These are phyloP conservation scores for Tolypocladium ophioglossoides DNA, from an alignment of 2,329 filamentous ascomycete genomes.

Conservation along the genomic window DNA sequence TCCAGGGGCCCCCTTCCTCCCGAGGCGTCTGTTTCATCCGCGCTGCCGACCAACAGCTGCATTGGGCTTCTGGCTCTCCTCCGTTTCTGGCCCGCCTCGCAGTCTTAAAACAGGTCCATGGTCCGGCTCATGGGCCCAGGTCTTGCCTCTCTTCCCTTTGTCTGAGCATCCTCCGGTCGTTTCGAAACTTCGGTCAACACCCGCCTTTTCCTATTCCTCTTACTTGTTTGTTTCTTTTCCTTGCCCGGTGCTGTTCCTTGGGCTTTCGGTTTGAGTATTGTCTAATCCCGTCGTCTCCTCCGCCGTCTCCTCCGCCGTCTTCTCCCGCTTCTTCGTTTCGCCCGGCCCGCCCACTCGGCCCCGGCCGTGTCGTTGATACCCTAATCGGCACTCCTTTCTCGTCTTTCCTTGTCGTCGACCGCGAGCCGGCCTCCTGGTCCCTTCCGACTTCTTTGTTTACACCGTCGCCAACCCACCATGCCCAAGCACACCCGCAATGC, in stretches of 20 bases:
- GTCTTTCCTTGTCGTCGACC: constrained; percentile 3
- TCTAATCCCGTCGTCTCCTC: neutral
- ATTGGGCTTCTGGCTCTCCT: constrained; percentile 4
- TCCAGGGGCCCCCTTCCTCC: too few relatives aligned
- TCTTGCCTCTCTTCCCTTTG: constrained; percentile 11
- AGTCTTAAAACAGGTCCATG: constrained; percentile 9
- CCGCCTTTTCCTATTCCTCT: neutral
- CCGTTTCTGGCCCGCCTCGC: neutral
- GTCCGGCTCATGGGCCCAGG: constrained; percentile 12
- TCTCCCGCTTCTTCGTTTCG: too few relatives aligned
- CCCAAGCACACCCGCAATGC: constrained; percentile 32
- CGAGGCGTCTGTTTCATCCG: constrained; percentile 18
- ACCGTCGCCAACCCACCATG: constrained; percentile 23
- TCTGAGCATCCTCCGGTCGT: constrained; percentile 3
- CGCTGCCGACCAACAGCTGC: neutral
- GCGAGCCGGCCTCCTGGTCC: constrained; percentile 5
- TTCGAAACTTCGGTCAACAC: constrained; percentile 5
- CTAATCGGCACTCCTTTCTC: constrained; percentile 8
- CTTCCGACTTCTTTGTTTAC: constrained; percentile 2
- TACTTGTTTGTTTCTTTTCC: constrained; percentile 8
- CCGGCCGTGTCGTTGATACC: neutral
- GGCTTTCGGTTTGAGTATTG: constrained; percentile 6
- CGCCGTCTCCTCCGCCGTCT: neutral
- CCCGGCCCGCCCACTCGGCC: neutral
- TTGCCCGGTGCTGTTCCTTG: constrained; percentile 5